A percentile compares a stretch with the other conserved stretches of the same genome.
These are phyloP conservation scores for Austroboletus eburneus DNA, from an alignment of 768 basidiomycete species.

Conservation along the genomic window DNA sequence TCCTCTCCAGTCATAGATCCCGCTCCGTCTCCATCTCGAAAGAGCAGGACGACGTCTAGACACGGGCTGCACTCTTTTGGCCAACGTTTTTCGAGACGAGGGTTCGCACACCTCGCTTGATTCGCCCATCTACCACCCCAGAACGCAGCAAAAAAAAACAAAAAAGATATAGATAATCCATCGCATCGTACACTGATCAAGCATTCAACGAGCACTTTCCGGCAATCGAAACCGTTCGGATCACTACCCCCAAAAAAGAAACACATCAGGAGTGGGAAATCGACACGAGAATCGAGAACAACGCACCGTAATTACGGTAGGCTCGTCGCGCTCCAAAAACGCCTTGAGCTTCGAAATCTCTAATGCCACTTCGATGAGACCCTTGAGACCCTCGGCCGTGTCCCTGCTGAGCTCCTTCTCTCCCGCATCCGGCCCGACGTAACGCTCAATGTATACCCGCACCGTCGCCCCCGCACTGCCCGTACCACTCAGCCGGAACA, in stretches of 20 bases:
- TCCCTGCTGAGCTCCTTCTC: constrained; percentile 65
- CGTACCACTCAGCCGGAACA: constrained; percentile 94
- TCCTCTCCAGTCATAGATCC: too few relatives aligned
- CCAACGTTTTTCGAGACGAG: constrained; percentile 16
- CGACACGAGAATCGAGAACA: not conserved
- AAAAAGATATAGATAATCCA: constrained; percentile 10
- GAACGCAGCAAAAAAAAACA: too few relatives aligned
- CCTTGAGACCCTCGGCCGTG: constrained; percentile 87
- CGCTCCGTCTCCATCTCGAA: too few relatives aligned
- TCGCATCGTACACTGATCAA: constrained; percentile 16
- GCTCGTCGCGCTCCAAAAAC: constrained; percentile 83
- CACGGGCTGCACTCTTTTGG: too few relatives aligned
- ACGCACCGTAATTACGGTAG: constrained; percentile 93
- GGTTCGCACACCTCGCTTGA: not conserved
- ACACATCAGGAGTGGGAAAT: constrained; percentile 1
- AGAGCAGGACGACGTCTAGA: too few relatives aligned
- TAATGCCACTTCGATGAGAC: constrained; percentile 93
- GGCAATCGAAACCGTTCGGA: too few relatives aligned
- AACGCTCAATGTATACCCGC: constrained; percentile 93
- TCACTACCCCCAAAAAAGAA: too few relatives aligned
- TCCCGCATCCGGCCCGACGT: constrained; percentile 68
- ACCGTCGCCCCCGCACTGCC: constrained; percentile 97
- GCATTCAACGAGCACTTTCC: not conserved
- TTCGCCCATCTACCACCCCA: not conserved
- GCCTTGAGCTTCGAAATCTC: constrained; percentile 79